phyloP scores from a whole-genome alignment of 2,329 filamentous ascomycete species.

The Sclerotinia glacialis region DNA sequence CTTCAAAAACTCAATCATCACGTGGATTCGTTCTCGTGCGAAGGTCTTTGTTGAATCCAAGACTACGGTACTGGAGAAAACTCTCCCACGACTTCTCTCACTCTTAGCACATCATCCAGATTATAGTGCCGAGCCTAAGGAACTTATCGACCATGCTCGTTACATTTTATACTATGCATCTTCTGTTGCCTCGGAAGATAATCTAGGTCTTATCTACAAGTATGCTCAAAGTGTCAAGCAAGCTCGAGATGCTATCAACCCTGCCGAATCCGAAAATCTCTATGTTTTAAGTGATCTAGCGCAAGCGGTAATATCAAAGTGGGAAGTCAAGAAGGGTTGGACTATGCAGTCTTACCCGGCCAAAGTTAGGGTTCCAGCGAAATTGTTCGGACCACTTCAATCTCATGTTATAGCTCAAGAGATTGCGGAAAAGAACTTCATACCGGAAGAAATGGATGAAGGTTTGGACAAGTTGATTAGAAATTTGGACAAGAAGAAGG shows the following conservation, averaged over 20 bases:
- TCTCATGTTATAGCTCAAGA: constrained; percentile 77
- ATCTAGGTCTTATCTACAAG: constrained; percentile 84
- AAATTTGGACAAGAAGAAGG: constrained; percentile 60
- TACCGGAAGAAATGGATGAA: constrained; percentile 73
- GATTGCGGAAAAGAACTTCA: constrained; percentile 81
- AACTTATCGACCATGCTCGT: constrained; percentile 76
- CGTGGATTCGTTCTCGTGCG: constrained; percentile 83
- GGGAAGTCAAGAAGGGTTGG: constrained; percentile 83
- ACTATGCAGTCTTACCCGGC: constrained; percentile 78
- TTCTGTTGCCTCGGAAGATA: constrained; percentile 79
- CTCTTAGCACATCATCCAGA: constrained; percentile 93
- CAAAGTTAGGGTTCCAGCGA: constrained; percentile 76
- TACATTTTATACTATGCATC: constrained; percentile 90
- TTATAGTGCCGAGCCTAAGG: constrained; percentile 64
- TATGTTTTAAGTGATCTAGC: constrained; percentile 87
- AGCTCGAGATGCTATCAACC: constrained; percentile 73
- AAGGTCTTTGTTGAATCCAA: constrained; percentile 59
- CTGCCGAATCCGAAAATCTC: constrained; percentile 66
- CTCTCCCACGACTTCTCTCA: constrained; percentile 79
- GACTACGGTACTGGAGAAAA: constrained; percentile 70
- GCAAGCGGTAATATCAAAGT: constrained; percentile 76
- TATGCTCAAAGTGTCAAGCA: constrained; percentile 92
- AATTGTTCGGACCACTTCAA: constrained; percentile 72
- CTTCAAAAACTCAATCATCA: constrained; percentile 72
- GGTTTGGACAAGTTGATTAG: constrained; percentile 63